Evolutionary conservation across 2,329 filamentous ascomycete genomes (phyloP), one percentile per base, ranked within the genome.

Genomic region (Trichoderma harzianum): DNA sequence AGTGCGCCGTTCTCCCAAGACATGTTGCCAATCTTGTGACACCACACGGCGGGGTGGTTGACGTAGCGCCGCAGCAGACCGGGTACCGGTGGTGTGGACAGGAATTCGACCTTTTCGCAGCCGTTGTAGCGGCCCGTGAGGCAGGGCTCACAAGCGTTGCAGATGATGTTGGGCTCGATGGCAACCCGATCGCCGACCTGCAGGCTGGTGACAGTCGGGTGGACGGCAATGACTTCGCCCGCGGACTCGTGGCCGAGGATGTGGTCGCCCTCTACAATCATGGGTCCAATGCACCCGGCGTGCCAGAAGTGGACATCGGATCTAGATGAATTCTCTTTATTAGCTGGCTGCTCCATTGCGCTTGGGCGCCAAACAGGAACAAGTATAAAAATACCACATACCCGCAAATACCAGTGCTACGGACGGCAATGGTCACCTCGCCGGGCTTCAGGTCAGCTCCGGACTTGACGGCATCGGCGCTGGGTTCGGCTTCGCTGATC

Each of bases 271-370:
- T 88, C 88, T 62, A 98, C 95, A 74, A 98, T 91, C 95, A 98
- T 98, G 76, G 95, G 95, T 32, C 95, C 95, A 80, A 98, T 98
- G 84, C 93, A 93, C 76, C 95, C 95, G 64, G 92, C 92, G 80
- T 97, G 93, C 95, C 95, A 98, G 86, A 98, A 98, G 84, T 98
- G 95, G 71, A 98, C 91, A 82, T 98, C 95, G 73, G 93, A 97
- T 72, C 93, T 95, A 77, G 66, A 11, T n/a, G 57, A 36, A 34
- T 14, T 34, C 24, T 21, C 7, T 14, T 47, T 47, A 10, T 58
- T 39, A 36, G 39, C 43, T n/a, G 43, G 18, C 36, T 30, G 14
- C 18, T 43, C 18, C 30, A 64, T 18, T 64, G 24, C 21, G 16
- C 47, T 28, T 36, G 64, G n/a, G 47, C 24, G 21, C 30, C n/a